Base-by-base conservation (phyloP, 2,329 filamentous ascomycete species). In the Aureobasidium vineae region DNA sequence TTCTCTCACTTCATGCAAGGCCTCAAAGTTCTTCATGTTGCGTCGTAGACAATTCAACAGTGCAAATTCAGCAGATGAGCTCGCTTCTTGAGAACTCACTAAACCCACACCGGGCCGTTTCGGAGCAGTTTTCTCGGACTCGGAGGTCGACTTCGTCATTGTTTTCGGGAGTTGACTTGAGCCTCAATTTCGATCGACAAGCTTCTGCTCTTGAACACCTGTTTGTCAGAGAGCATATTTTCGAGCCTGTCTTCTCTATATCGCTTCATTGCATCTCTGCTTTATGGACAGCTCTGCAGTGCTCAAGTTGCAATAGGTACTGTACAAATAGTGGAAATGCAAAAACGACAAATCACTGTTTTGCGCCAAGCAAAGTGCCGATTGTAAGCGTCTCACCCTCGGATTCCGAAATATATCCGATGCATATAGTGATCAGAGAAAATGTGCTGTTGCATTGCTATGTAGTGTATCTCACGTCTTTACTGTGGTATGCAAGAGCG, bases 71-170 rank as follows among this genome's bases (percentile, higher is more conserved):
- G 8, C 21, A 33, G 13, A n/a, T 21, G 40, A 49, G 10, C 57
- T 60, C 57, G 57, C 57, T 49, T 60, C 28, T 10, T 60, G 56
- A 47, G 41, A 47, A 57, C 13, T 23, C 5, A 31, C 54, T 38
- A 33, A 16, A 16, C 43, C 8, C 53, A 3, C 26, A 60, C 26
- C 56, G 57, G 57, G 57, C 57, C 41, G 57, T 33, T 60, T 60
- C 57, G 57, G 57, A 60, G 57, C 54, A 40, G 33, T 26, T 40
- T 21, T 43, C 40, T 31, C 54, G 23, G 26, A 21, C 36, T 15
- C 21, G 7, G 19, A n/a, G 28, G 11, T 60, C 41, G 43, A 49
- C 19, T 49, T 36, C 57, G 57, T 60, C 57, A 47, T 60, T 60
- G 40, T 47, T 60, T 38, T 45, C 40, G 13, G 53, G 21, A 23